phyloP scores from a whole-genome alignment of 1,139 yeast genomes.

The Protomyces pachydermus region DNA sequence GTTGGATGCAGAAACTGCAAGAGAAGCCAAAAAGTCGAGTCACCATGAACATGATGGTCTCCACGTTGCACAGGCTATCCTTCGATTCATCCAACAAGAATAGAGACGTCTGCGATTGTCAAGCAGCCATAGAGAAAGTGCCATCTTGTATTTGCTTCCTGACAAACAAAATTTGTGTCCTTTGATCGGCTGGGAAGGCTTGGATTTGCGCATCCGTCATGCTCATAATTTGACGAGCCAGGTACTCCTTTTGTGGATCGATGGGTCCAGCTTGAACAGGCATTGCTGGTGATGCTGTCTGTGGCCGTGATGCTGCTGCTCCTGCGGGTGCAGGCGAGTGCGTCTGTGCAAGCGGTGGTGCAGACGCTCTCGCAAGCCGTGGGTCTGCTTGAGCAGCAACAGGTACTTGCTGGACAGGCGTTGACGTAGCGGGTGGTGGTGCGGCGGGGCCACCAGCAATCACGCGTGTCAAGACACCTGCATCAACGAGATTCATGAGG shows the following conservation, averaged over 20 bases:
- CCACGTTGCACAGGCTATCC: constrained; percentile 14
- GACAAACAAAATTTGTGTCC: constrained; percentile 34
- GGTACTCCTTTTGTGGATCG: constrained; percentile 40
- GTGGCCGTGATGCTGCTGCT: background rate
- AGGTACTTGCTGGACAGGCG: constrained; percentile 26
- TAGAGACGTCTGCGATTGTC: background rate
- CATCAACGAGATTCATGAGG: constrained; percentile 53
- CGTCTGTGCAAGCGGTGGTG: constrained; percentile 30
- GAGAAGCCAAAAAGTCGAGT: constrained; percentile 16
- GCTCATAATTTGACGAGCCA: constrained; percentile 50
- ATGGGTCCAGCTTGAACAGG: constrained; percentile 30
- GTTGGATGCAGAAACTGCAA: constrained; percentile 10
- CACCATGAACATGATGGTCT: constrained; percentile 23
- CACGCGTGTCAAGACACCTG: constrained; percentile 49
- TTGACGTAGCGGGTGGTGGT: constrained; percentile 33
- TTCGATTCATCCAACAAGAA: constrained; percentile 18
- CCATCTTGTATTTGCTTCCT: constrained; percentile 13
- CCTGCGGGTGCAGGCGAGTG: constrained; percentile 33
- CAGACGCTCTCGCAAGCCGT: constrained; percentile 27
- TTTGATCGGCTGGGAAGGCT: constrained; percentile 57
- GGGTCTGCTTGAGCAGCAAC: constrained; percentile 27
- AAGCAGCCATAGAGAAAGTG: background rate
- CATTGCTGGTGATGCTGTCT: background rate
- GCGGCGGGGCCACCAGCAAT: constrained; percentile 33
- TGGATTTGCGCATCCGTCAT: constrained; percentile 62